These are phyloP conservation scores for Coffea eugenioides DNA, from an alignment of 257 asterid species.

Conservation along the genomic window DNA sequence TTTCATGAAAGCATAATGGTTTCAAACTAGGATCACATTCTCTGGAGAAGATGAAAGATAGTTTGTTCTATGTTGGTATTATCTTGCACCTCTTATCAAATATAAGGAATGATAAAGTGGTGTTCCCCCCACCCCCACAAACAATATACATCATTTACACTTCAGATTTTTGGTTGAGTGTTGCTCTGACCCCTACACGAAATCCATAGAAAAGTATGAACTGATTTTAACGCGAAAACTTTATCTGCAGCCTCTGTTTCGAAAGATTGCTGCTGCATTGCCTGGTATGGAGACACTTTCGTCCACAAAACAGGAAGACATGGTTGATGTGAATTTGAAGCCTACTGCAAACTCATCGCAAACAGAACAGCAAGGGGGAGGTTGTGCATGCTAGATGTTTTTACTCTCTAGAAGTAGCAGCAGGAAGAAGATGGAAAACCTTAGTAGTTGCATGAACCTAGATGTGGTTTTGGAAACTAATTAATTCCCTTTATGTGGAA, in stretches of 20 bases:
- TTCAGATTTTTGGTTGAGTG: not conserved
- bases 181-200: not conserved
- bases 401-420: constrained; percentile 3
- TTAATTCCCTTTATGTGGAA: not conserved
- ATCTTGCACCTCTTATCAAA: not conserved
- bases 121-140: too few species aligned
- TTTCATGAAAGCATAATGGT: not conserved
- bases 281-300: constrained; percentile 88
- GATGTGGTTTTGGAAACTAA: not conserved
- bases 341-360: constrained; percentile 56
- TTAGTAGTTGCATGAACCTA: not conserved
- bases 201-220: not conserved
- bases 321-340: constrained; percentile 86
- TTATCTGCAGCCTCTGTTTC: constrained; percentile 66
- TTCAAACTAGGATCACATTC: not conserved
- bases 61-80: not conserved
- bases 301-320: constrained; percentile 73
- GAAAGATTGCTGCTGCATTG: constrained; percentile 83
- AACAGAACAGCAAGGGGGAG: constrained; percentile 84
- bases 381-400: constrained; percentile 63
- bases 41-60: not conserved
- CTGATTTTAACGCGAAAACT: not conserved
- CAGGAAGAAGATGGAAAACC: not conserved
- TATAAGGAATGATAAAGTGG: not conserved
- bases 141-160: not conserved